A percentile compares a stretch with the other conserved stretches of the same genome.
Evolutionary conservation across 1,284 basidiomycete genomes (phyloP).

Genomic region (Singerocomus rubriflavus): DNA sequence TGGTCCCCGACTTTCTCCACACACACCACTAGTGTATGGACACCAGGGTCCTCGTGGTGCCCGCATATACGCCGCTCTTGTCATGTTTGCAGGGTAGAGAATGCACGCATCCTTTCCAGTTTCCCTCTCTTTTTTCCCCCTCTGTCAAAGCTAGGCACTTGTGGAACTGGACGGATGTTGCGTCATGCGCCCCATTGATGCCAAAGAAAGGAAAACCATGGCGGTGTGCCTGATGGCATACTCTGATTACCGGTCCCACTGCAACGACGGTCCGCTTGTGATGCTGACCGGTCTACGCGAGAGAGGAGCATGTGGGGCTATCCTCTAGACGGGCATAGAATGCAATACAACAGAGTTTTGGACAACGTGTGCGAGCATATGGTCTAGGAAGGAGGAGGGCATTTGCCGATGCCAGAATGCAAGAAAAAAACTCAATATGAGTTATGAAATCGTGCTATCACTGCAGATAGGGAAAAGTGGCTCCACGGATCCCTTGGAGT

Average conservation of each 20-base stretch:
- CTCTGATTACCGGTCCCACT: not conserved
- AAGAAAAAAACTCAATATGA: not conserved
- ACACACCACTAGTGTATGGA: not conserved
- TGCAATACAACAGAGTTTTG: not conserved
- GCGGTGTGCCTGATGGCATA: not conserved
- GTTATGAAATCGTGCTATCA: not conserved
- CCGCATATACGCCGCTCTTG: constrained; percentile 6
- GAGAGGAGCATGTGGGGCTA: too few species aligned
- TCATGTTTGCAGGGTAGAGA: constrained; percentile 17
- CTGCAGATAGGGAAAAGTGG: not conserved
- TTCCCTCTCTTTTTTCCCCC: not conserved
- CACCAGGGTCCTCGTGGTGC: constrained; percentile 1
- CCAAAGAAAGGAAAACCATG: not conserved
- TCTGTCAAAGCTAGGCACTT: constrained; percentile 3
- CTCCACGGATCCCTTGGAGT: constrained; percentile 32
- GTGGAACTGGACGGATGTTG: not conserved
- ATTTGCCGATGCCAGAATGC: not conserved
- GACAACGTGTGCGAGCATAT: not conserved
- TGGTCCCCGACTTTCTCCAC: not conserved
- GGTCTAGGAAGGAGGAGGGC: not conserved
- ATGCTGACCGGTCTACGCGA: too few species aligned
- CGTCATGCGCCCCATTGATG: not conserved
- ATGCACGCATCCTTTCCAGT: not conserved
- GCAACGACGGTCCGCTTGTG: not conserved
- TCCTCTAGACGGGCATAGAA: constrained; percentile 3